A percentile compares a stretch with the other conserved stretches of the same genome.
Conservation (phyloP, 768 basidiomycete genomes). For the Grammothele lineata region DNA sequence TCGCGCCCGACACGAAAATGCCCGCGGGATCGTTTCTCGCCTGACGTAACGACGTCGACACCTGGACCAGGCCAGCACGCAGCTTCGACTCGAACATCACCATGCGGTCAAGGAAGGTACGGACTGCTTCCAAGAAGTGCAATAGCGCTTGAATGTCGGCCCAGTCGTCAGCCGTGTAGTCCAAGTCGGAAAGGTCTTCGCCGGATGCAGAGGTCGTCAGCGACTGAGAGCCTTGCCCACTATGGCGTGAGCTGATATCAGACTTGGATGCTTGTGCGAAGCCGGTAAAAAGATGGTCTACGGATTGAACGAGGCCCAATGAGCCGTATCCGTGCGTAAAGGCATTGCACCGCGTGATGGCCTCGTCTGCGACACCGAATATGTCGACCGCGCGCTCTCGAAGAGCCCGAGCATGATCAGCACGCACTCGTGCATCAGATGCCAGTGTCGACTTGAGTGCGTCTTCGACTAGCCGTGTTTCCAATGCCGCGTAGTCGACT, state of each 20-base stretch:
- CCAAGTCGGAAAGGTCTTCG: slow-evolving; percentile 67
- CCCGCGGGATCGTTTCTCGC: slow-evolving; percentile 46
- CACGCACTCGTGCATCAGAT: slow-evolving; percentile 37
- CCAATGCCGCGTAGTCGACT: slow-evolving; percentile 75
- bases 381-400: slow-evolving; percentile 74
- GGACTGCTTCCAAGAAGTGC: slow-evolving; percentile 79
- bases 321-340: slow-evolving; percentile 92
- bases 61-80: slow-evolving; percentile 50
- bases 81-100: slow-evolving; percentile 67
- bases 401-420: slow-evolving; percentile 59
- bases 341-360: slow-evolving; percentile 62
- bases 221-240: slow-evolving; percentile 15
- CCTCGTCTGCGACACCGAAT: slow-evolving; percentile 76
- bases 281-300: slow-evolving; percentile 66
- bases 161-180: slow-evolving; percentile 91
- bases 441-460: slow-evolving; percentile 46
- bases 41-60: slow-evolving; percentile 55
- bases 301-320: slow-evolving; percentile 63
- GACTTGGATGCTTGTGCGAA: slow-evolving; percentile 68
- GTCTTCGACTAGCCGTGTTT: slow-evolving; percentile 64
- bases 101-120: slow-evolving; percentile 67
- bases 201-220: slow-evolving; percentile 34
- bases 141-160: slow-evolving; percentile 76
- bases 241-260: slow-evolving; percentile 35
- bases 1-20: slow-evolving; percentile 46